phyloP scores from a whole-genome alignment of 148 eudicot species.

The Camellia granthamiana region DNA sequence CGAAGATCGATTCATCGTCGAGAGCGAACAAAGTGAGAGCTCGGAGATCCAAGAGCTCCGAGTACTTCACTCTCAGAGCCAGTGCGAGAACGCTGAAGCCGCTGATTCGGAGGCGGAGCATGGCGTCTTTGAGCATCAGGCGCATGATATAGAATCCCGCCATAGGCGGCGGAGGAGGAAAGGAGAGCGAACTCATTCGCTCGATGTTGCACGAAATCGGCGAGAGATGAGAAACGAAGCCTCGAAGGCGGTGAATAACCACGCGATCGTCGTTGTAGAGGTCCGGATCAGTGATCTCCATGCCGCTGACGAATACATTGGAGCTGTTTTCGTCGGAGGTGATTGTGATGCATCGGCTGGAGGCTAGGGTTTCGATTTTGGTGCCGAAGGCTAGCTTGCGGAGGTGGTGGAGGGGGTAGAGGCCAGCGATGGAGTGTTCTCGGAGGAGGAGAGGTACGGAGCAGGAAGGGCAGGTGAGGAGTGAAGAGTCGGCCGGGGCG shows the following conservation, averaged over 20 bases:
- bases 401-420: slow-evolving; percentile 39
- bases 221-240: slow-evolving; percentile 20
- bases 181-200: slow-evolving; percentile 11
- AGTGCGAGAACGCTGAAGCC: slow-evolving; percentile 19
- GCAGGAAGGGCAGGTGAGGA: slow-evolving; percentile 49
- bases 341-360: slow-evolving; percentile 11
- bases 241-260: slow-evolving; percentile 12
- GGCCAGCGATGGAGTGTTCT: slow-evolving; percentile 49
- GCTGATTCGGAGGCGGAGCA: slow-evolving; percentile 21
- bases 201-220: slow-evolving; percentile 18
- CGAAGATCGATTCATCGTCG: slow-evolving; percentile 49
- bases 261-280: slow-evolving; percentile 6
- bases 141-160: slow-evolving; percentile 32
- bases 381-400: slow-evolving; percentile 38
- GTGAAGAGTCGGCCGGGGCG: slow-evolving; percentile 43
- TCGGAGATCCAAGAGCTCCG: slow-evolving; percentile 15
- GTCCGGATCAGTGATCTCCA: slow-evolving; percentile 18
- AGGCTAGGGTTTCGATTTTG: slow-evolving; percentile 32
- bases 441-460: slow-evolving; percentile 39
- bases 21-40: slow-evolving; percentile 23
- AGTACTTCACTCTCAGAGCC: slow-evolving; percentile 7
- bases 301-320: slow-evolving; percentile 16
- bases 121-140: slow-evolving; percentile 31
- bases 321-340: not conserved
- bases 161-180: slow-evolving; percentile 30